Evolutionary conservation across 352 stramenopile genomes (phyloP), one percentile per base, ranked within the genome.

Genomic region (Globisporangium solare): DNA sequence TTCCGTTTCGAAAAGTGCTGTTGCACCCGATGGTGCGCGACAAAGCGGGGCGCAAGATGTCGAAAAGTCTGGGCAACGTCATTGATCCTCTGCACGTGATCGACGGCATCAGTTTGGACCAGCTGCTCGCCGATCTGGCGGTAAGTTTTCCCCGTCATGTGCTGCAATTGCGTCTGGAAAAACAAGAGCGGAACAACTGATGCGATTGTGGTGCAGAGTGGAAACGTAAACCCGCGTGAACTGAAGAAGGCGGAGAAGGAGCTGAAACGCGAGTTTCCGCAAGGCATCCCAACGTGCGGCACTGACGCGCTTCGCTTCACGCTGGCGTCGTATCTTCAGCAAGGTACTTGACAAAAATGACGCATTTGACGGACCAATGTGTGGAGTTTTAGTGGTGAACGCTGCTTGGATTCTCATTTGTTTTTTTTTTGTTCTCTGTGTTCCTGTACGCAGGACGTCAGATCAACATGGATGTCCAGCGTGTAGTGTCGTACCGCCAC

Each of bases 11-110:
- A 31, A 98, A 97, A 42, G 95, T 99, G 24, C 96, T 99, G 56
- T 71, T 99, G 45, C 97, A 99, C 72, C 95, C 97, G 15, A 99
- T 99, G 96, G 97, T 99, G n/a, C 87, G 97, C 58, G 97, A 99
- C 68, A 99, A 99, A 69, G 94, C 97, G 63, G 97, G 97, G 14
- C 84, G 97, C 24, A 99, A 99, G 73, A 99, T 99, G 97, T 99
- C 93, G 35, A 99, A 99, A 76, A 98, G 93, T 57, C 80, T 99
- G 15, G 97, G 97, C 52, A 99, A 99, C 66, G 97, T 99, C 24
- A 98, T 99, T 51, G 97, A 99, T 67, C 97, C 97, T 17, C 76
- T 99, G 35, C 94, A 99, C 68, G 88, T 99, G 6, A 99, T 99
- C 57, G 76, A 97, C 64, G 97, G 97, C 50, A 98, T 97, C 60